A percentile compares a stretch with the other conserved stretches of the same genome.
These are phyloP conservation scores for Plectosphaerella cucumerina DNA, from an alignment of 2,329 filamentous ascomycete species.

Conservation along the genomic window DNA sequence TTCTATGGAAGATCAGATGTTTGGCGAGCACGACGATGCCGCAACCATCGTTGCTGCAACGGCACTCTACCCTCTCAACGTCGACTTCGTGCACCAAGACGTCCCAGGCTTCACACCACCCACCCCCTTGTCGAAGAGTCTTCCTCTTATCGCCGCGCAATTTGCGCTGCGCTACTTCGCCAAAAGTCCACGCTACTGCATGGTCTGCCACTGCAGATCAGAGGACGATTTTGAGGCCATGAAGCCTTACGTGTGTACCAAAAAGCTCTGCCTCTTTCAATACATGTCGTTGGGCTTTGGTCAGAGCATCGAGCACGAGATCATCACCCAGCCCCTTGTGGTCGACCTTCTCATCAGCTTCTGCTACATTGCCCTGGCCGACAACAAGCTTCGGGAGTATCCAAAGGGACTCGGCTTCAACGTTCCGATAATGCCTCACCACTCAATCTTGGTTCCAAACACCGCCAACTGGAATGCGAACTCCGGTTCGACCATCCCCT, in stretches of 20 bases:
- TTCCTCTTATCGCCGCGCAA: slow-evolving; percentile 62
- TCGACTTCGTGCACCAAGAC: slow-evolving; percentile 3
- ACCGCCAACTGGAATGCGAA: neutral
- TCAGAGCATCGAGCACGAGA: slow-evolving; percentile 79
- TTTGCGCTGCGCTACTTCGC: slow-evolving; percentile 74
- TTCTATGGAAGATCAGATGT: too few relatives aligned
- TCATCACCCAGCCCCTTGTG: slow-evolving; percentile 72
- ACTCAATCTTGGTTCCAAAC: neutral
- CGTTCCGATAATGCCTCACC: slow-evolving; percentile 14
- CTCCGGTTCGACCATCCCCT: too few relatives aligned
- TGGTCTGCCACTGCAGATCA: slow-evolving; percentile 69
- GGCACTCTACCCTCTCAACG: slow-evolving; percentile 1
- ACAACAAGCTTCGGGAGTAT: slow-evolving; percentile 35
- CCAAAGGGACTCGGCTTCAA: slow-evolving; percentile 37
- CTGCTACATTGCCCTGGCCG: slow-evolving; percentile 59
- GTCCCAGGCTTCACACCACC: slow-evolving; percentile 13
- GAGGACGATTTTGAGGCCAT: slow-evolving; percentile 62
- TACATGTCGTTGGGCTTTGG: slow-evolving; percentile 86
- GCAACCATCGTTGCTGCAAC: neutral
- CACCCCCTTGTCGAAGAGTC: slow-evolving; percentile 31
- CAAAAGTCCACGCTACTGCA: slow-evolving; percentile 80
- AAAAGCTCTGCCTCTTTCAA: slow-evolving; percentile 76
- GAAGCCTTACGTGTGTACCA: slow-evolving; percentile 76
- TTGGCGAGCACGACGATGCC: slow-evolving; percentile 4
- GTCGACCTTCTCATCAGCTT: slow-evolving; percentile 83